phyloP scores from a whole-genome alignment of 2,329 filamentous ascomycete genomes.

The Colletotrichum horii region DNA sequence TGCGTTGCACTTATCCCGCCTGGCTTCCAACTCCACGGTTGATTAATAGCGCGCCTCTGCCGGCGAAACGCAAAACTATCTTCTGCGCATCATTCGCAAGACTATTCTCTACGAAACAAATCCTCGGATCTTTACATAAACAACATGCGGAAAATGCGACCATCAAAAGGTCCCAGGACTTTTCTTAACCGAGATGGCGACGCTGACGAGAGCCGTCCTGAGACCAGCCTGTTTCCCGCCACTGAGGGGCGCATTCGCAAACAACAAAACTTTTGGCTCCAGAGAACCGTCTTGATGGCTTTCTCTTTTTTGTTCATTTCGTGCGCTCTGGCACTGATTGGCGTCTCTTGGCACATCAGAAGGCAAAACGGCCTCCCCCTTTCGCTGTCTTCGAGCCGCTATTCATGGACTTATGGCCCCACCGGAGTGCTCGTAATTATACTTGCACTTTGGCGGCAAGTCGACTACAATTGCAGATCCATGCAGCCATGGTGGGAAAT shows the following conservation, averaged over 20 bases:
- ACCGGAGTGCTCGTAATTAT: not conserved
- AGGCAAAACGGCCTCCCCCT: not conserved
- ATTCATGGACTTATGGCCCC: not conserved
- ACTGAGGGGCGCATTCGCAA: fast-evolving
- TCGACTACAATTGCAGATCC: not conserved
- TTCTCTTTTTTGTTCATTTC: not conserved
- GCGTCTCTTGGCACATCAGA: not conserved
- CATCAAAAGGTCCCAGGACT: too few relatives aligned
- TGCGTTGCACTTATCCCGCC: too few relatives aligned
- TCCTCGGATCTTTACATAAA: too few relatives aligned
- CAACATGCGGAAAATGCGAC: too few relatives aligned
- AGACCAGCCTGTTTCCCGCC: not conserved
- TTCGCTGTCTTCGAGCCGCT: not conserved
- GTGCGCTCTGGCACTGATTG: not conserved
- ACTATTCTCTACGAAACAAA: too few relatives aligned
- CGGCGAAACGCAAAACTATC: too few relatives aligned
- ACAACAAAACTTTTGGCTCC: not conserved
- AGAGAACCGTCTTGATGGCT: not conserved
- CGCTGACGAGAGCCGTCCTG: too few relatives aligned
- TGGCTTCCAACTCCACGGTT: too few relatives aligned
- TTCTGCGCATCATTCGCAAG: too few relatives aligned
- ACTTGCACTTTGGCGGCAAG: not conserved
- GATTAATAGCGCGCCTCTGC: too few relatives aligned
- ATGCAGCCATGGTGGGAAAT: not conserved
- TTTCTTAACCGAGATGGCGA: not conserved